Evolutionary conservation across 345 rosid species (phyloP).

Genomic region (Alliaria petiolata): DNA sequence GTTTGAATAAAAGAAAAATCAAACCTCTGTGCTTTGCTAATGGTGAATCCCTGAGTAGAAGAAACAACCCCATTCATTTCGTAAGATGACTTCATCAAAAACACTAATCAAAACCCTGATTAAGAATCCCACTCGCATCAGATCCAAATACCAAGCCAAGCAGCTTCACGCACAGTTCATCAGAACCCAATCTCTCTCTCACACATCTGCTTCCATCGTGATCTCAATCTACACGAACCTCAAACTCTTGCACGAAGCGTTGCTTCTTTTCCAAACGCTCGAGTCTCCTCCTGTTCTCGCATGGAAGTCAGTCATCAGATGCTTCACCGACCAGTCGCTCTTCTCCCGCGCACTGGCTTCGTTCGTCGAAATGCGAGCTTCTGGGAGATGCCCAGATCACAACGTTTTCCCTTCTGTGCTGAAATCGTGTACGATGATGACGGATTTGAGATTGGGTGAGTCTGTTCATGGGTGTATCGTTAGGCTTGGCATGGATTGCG

Average conservation of each 20-base stretch:
- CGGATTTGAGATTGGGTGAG: constrained; percentile 62
- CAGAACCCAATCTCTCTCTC: constrained; percentile 41
- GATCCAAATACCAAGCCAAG: constrained; percentile 47
- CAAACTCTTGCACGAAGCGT: constrained; percentile 47
- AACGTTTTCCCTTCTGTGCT: constrained; percentile 71
- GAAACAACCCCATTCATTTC: neutral
- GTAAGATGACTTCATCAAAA: constrained; percentile 39
- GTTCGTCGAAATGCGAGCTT: constrained; percentile 54
- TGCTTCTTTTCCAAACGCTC: constrained; percentile 49
- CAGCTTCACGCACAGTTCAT: constrained; percentile 73
- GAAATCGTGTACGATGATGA: constrained; percentile 53
- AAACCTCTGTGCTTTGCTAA: neutral
- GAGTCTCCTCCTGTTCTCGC: constrained; percentile 54
- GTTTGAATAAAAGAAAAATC: neutral
- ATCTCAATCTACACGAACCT: constrained; percentile 63
- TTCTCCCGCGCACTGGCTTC: constrained; percentile 40
- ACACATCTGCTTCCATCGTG: constrained; percentile 36
- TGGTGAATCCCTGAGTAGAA: too few species aligned
- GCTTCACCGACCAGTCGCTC: constrained; percentile 49
- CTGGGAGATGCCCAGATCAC: constrained; percentile 56
- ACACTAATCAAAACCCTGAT: constrained; percentile 38
- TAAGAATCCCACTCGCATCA: constrained; percentile 32
- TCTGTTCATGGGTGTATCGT: constrained; percentile 68
- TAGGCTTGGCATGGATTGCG: constrained; percentile 56
- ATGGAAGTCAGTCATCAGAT: constrained; percentile 71